A percentile compares a stretch with the other conserved stretches of the same genome.
Evolutionary conservation across 257 asterid species (phyloP).

Genomic region (Solanum piurae): DNA sequence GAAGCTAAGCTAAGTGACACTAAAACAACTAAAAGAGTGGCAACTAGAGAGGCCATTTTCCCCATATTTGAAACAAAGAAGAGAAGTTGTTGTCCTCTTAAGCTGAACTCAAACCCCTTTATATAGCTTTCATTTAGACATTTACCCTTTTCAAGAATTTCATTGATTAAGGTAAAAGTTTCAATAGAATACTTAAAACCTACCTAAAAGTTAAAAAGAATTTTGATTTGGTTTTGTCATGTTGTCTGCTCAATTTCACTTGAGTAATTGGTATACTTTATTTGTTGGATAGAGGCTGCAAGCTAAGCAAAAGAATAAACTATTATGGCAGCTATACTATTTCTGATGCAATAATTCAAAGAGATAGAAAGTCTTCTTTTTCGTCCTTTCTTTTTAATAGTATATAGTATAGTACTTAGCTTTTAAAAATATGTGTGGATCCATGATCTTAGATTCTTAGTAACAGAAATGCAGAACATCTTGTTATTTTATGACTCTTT

Average conservation of each 20-base stretch:
- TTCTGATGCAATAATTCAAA: neutral
- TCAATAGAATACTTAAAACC: neutral
- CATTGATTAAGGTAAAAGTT: neutral
- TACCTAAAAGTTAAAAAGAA: neutral
- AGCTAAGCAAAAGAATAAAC: neutral
- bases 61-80: neutral
- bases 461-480: neutral
- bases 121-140: neutral
- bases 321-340: neutral
- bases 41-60: conserved; percentile 5
- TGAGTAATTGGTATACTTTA: neutral
- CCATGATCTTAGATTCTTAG: neutral
- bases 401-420: neutral
- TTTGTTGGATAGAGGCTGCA: neutral
- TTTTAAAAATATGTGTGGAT: neutral
- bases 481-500: neutral
- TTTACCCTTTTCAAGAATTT: neutral
- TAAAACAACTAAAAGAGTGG: neutral
- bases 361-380: neutral
- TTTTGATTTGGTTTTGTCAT: neutral
- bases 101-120: neutral
- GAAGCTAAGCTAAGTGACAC: conserved; percentile 2
- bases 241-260: neutral
- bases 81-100: neutral
- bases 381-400: neutral